These are phyloP conservation scores for Ascochyta viciae-villosae DNA, from an alignment of 2,329 filamentous ascomycete genomes.

Conservation along the genomic window DNA sequence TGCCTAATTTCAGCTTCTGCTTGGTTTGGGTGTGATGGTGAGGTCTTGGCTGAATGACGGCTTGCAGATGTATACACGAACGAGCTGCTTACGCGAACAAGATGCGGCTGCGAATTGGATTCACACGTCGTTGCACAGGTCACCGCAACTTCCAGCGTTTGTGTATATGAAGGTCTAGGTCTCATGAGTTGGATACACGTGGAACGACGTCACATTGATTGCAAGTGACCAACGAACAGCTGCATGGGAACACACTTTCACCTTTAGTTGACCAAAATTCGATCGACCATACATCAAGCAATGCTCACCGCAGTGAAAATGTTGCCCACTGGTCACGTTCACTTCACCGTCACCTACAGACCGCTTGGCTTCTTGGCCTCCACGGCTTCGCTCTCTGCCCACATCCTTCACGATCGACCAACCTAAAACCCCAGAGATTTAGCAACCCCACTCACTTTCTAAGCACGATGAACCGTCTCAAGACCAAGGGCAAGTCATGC, in stretches of 20 bases:
- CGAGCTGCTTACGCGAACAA: too few species aligned
- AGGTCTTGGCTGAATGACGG: neutral
- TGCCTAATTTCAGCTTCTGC: conserved; percentile 26
- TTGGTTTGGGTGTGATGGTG: neutral
- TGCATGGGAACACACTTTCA: neutral
- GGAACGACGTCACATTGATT: conserved; percentile 1
- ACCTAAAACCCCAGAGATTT: too few species aligned
- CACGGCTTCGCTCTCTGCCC: neutral
- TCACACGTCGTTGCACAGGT: too few species aligned
- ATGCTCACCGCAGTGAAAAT: neutral
- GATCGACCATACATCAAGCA: neutral
- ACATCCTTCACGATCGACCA: neutral
- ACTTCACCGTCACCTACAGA: conserved; percentile 7
- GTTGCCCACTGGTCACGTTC: neutral
- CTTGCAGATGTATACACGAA: neutral
- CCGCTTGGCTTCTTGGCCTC: neutral
- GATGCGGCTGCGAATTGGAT: too few species aligned
- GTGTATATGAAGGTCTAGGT: too few species aligned
- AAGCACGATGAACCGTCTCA: conserved; percentile 28
- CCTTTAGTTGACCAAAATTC: neutral
- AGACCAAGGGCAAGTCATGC: conserved; percentile 24
- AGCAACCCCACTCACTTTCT: neutral
- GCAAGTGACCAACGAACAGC: neutral
- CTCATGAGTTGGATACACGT: neutral
- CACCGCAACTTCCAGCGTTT: too few species aligned